Conservation (phyloP, 176 grass and related monocot genomes). For the Leersia perrieri region DNA sequence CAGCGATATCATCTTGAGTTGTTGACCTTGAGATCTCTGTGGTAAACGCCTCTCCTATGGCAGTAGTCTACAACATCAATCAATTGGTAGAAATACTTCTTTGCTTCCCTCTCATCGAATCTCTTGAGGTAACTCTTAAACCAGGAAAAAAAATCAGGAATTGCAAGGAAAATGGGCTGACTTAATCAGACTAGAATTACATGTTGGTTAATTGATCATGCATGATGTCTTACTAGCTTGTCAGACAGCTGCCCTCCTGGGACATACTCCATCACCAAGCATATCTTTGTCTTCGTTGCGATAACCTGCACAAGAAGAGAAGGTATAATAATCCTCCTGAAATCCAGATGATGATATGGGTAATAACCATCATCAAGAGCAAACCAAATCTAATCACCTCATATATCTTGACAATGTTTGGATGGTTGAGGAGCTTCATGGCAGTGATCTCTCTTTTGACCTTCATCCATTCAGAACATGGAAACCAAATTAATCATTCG, state of each 20-base stretch:
- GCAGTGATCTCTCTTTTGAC: slow-evolving; percentile 65
- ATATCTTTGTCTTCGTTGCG: slow-evolving; percentile 70
- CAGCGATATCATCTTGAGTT: slow-evolving; percentile 13
- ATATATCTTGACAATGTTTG: slow-evolving; percentile 68
- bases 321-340: background rate
- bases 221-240: slow-evolving; percentile 56
- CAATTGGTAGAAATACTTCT: slow-evolving; percentile 79
- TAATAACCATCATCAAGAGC: background rate
- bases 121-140: slow-evolving; percentile 53
- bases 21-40: slow-evolving; percentile 76
- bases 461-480: slow-evolving; percentile 17
- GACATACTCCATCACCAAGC: slow-evolving; percentile 81
- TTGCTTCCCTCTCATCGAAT: slow-evolving; percentile 56
- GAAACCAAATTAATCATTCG: background rate
- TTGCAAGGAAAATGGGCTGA: background rate
- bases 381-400: slow-evolving; percentile 41
- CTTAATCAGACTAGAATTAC: background rate
- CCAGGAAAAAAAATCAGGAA: background rate
- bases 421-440: slow-evolving; percentile 76
- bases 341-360: background rate
- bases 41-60: slow-evolving; percentile 60
- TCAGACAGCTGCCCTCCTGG: slow-evolving; percentile 65
- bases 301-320: slow-evolving; percentile 42
- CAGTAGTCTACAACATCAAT: slow-evolving; percentile 82
- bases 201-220: background rate